phyloP scores from a whole-genome alignment of 2,329 filamentous ascomycete species.

The Fusarium protoensiforme region DNA sequence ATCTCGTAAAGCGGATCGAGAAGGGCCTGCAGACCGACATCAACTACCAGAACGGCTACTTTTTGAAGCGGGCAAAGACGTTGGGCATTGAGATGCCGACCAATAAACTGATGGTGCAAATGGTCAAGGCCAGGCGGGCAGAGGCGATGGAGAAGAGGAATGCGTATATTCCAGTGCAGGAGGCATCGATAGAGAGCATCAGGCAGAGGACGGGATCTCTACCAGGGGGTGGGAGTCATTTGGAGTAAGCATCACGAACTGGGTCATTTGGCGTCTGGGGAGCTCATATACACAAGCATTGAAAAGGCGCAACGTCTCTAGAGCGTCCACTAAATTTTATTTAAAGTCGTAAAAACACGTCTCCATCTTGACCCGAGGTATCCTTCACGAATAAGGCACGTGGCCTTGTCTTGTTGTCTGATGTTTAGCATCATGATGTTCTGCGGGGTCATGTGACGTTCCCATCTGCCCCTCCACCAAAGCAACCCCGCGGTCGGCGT shows the following conservation, averaged over 20 bases:
- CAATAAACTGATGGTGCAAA: conserved; percentile 77
- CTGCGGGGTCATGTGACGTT: conserved; percentile 35
- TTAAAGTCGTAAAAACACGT: background rate
- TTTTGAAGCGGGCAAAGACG: conserved; percentile 77
- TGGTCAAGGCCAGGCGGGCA: conserved; percentile 77
- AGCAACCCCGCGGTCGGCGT: conserved; percentile 31
- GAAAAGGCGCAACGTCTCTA: background rate
- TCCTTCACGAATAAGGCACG: background rate
- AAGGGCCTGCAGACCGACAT: conserved; percentile 76
- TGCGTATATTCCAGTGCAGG: conserved; percentile 49
- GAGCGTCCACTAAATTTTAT: background rate
- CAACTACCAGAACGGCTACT: conserved; percentile 89
- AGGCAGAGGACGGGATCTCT: conserved; percentile 4
- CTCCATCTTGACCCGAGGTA: background rate
- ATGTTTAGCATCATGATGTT: background rate
- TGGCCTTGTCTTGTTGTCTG: background rate
- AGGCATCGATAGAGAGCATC: conserved; percentile 46
- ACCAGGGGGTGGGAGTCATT: background rate
- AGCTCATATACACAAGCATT: background rate
- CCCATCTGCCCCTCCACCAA: conserved; percentile 40
- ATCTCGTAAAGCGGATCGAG: conserved; percentile 75
- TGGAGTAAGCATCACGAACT: background rate
- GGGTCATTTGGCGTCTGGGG: conserved; percentile 12
- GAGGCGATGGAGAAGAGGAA: conserved; percentile 47
- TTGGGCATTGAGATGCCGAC: conserved; percentile 77